Percentiles rank a stretch among this genome's conserved stretches.
These are phyloP conservation scores for Ampelocalamus luodianensis DNA, from an alignment of 176 grass and related monocot genomes.

Conservation along the genomic window DNA sequence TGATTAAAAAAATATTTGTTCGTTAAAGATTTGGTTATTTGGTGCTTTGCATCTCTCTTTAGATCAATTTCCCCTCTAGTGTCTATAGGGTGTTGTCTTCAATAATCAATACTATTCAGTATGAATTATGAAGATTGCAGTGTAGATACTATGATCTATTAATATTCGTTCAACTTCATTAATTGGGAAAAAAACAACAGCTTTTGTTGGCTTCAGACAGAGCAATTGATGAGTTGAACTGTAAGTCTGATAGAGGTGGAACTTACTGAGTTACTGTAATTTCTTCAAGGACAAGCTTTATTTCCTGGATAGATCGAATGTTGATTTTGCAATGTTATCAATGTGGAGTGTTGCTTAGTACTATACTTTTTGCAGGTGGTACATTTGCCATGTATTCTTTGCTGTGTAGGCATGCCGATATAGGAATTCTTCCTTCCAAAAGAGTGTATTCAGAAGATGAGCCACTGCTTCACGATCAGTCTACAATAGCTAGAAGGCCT, in stretches of 20 bases:
- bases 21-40: conserved; percentile 4
- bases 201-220: not conserved
- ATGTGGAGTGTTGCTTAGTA: not conserved
- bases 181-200: not conserved
- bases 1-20: not conserved
- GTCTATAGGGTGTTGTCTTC: not conserved
- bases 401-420: conserved; percentile 71
- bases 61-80: not conserved
- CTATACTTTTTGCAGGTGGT: conserved; percentile 57
- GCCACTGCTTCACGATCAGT: conserved; percentile 26
- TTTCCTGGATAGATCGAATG: not conserved
- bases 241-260: not conserved
- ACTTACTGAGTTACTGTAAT: not conserved
- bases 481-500: conserved; percentile 33
- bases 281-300: not conserved
- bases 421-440: conserved; percentile 79
- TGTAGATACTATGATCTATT: not conserved
- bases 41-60: not conserved
- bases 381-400: conserved; percentile 87
- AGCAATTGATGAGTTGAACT: not conserved
- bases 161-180: not conserved
- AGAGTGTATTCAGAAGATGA: conserved; percentile 49
- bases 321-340: not conserved
- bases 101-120: not conserved
- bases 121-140: not conserved